Evolutionary conservation across 495 filamentous ascomycete species (phyloP).

Genomic region (Talaromyces proteolyticus): DNA sequence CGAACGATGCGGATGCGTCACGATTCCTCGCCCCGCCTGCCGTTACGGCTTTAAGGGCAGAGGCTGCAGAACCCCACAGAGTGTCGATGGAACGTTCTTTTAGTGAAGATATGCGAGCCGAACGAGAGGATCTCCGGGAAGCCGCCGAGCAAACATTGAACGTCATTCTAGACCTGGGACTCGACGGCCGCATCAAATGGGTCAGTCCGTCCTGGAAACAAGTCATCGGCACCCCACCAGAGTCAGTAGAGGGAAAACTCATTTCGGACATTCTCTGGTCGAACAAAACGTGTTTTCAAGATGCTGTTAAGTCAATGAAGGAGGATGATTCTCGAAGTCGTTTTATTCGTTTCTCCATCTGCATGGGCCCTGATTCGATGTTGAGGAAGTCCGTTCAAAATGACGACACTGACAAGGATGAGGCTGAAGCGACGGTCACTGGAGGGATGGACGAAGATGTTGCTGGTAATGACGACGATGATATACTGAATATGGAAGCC

Average conservation of each 20-base stretch:
- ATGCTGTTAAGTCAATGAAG: constrained; percentile 81
- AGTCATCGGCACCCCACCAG: constrained; percentile 73
- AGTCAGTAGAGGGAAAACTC: constrained; percentile 66
- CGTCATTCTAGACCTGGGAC: constrained; percentile 85
- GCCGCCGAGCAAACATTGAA: constrained; percentile 95
- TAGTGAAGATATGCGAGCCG: constrained; percentile 66
- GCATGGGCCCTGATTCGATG: constrained; percentile 64
- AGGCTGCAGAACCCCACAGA: constrained; percentile 39
- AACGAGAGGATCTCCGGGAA: constrained; percentile 87
- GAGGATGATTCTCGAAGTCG: constrained; percentile 89
- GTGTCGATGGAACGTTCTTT: constrained; percentile 50
- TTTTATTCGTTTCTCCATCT: constrained; percentile 79
- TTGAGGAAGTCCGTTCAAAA: constrained; percentile 43
- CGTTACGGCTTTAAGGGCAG: constrained; percentile 48
- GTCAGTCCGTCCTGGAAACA: constrained; percentile 96
- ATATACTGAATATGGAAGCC: constrained; percentile 75
- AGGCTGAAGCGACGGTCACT: constrained; percentile 11
- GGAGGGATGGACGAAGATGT: constrained; percentile 34
- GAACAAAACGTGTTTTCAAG: constrained; percentile 69
- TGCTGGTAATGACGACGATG: constrained; percentile 36
- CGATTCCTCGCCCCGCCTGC: constrained; percentile 44
- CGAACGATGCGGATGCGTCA: constrained; percentile 31
- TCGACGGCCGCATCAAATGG: constrained; percentile 87
- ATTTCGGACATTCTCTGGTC: constrained; percentile 79
- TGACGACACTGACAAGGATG: constrained; percentile 4